phyloP scores from a whole-genome alignment of 73 alveolate species.

The Paramecium sexaurelia region DNA sequence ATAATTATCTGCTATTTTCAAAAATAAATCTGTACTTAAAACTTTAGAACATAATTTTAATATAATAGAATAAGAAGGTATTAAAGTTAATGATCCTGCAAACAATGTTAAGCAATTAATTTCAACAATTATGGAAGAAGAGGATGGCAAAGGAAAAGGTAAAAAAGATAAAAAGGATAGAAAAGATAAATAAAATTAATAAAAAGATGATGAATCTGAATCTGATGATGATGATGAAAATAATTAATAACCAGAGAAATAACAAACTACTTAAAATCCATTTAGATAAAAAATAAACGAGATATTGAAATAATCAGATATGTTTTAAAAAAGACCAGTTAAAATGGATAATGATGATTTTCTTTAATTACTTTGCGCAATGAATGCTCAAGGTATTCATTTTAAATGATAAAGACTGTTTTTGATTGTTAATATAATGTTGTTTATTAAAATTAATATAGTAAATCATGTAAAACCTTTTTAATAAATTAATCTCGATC shows the following conservation, averaged over 20 bases:
- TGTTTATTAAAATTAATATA: not conserved
- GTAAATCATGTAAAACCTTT: not conserved
- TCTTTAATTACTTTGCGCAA: not conserved
- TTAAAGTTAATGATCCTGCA: not conserved
- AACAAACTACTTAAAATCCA: conserved; percentile 39
- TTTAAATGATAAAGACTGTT: not conserved
- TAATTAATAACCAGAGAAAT: not conserved
- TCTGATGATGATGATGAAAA: not conserved
- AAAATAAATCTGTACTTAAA: conserved; percentile 88
- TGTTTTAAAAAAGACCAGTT: conserved; percentile 25
- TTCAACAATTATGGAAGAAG: not conserved
- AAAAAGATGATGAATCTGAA: not conserved
- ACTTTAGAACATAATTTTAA: conserved; percentile 77
- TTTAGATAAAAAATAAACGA: conserved; percentile 25
- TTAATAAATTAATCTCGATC: not conserved
- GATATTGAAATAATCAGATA: not conserved
- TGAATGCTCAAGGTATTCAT: conserved; percentile 37
- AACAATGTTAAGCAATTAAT: not conserved
- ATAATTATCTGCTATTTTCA: conserved; percentile 95
- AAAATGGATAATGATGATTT: conserved; percentile 58
- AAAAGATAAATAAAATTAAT: not conserved
- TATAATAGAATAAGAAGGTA: not conserved
- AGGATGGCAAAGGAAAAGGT: conserved; percentile 71
- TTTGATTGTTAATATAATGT: not conserved
- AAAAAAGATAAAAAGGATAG: not conserved